Conservation (phyloP, 768 basidiomycete species). For the Dacryopinax primogenitus region DNA sequence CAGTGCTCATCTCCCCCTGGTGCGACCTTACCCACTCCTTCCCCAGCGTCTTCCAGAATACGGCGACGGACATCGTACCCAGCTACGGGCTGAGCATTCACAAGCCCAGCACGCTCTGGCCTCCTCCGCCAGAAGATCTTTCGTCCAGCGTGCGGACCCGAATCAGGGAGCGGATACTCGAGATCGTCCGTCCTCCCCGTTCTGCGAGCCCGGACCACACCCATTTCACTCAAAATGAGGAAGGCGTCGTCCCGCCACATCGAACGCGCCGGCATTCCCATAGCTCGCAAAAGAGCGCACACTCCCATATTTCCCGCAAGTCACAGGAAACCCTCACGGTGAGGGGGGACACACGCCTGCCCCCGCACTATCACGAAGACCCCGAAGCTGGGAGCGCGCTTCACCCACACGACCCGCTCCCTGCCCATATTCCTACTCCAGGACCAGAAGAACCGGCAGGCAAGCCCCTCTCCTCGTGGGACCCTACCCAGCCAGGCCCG, state of each 20-base stretch:
- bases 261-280: background rate
- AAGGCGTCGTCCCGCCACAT: background rate
- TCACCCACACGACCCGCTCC: background rate
- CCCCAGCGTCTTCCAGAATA: slow-evolving; percentile 74
- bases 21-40: slow-evolving; percentile 92
- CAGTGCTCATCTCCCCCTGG: slow-evolving; percentile 85
- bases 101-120: slow-evolving; percentile 56
- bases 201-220: background rate
- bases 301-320: background rate
- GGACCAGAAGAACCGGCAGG: background rate
- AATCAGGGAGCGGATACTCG: background rate
- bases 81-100: slow-evolving; percentile 56
- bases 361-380: background rate
- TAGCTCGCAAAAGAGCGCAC: background rate
- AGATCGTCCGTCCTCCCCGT: background rate
- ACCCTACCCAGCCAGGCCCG: slow-evolving; percentile 14
- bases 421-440: background rate
- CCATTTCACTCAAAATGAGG: background rate
- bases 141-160: background rate
- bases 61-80: slow-evolving; percentile 71
- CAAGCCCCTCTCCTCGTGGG: background rate
- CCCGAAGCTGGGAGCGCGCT: background rate
- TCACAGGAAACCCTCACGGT: background rate
- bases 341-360: background rate
- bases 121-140: slow-evolving; percentile 29